Percentiles rank a stretch among this genome's conserved stretches.
Evolutionary conservation across 2,329 filamentous ascomycete genomes (phyloP).

Genomic region (Monosporascus sp.): DNA sequence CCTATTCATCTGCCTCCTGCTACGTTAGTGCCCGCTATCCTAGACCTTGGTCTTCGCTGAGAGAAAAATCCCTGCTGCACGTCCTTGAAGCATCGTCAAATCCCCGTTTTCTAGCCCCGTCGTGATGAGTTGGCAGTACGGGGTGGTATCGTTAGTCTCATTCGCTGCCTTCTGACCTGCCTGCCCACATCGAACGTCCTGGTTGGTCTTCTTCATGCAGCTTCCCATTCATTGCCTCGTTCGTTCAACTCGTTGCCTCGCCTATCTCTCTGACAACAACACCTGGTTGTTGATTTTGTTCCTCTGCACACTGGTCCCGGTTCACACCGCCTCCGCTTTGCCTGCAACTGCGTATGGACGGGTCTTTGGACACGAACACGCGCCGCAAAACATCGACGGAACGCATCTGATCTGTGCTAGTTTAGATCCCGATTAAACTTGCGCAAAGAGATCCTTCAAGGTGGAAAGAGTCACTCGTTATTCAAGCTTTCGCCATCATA

Average conservation of each 20-base stretch:
- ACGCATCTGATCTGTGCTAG: not conserved
- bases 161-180: not conserved
- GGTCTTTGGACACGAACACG: not conserved
- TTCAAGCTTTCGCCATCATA: conserved; percentile 2
- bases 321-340: not conserved
- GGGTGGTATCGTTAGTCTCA: not conserved
- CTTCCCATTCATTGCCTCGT: not conserved
- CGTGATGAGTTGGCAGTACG: not conserved
- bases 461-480: conserved; percentile 8
- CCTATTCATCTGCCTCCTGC: not conserved
- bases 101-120: not conserved
- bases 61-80: not conserved
- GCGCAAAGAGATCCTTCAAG: conserved; percentile 9
- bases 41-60: not conserved
- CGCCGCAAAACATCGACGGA: not conserved
- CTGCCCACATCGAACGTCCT: not conserved
- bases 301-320: not conserved
- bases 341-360: not conserved
- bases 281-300: not conserved
- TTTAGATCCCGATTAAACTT: not conserved
- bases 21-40: not conserved
- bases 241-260: not conserved
- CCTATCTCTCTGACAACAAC: not conserved
- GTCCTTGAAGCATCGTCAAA: not conserved
- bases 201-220: not conserved